These are phyloP conservation scores for Crotalaria pallida DNA, from an alignment of 306 rosid species.

Conservation along the genomic window DNA sequence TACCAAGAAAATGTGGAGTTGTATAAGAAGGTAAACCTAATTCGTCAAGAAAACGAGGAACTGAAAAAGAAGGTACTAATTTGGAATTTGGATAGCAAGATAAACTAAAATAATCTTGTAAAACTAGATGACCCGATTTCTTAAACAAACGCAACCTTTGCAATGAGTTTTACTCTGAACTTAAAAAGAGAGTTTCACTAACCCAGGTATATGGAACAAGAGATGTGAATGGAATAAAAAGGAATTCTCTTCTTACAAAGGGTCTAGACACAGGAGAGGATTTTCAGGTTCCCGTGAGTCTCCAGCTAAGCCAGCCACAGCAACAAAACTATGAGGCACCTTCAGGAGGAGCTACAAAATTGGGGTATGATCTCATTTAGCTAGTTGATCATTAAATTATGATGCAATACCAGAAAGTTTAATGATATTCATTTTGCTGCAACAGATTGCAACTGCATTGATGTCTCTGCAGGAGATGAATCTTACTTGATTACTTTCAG, in stretches of 20 bases:
- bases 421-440: slow-evolving; percentile 28
- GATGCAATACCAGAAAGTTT: slow-evolving; percentile 16
- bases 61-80: slow-evolving; percentile 48
- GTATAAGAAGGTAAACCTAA: slow-evolving; percentile 66
- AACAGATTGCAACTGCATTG: slow-evolving; percentile 66
- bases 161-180: slow-evolving; percentile 28
- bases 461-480: slow-evolving; percentile 25
- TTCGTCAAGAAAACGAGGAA: slow-evolving; percentile 61
- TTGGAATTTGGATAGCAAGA: slow-evolving; percentile 19
- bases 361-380: slow-evolving; percentile 55
- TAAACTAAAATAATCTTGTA: slow-evolving; percentile 16
- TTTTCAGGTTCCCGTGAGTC: slow-evolving; percentile 56
- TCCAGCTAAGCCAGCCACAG: slow-evolving; percentile 90
- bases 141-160: slow-evolving; percentile 1
- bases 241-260: slow-evolving; percentile 36
- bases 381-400: slow-evolving; percentile 13
- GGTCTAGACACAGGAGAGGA: slow-evolving; percentile 52
- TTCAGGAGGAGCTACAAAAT: slow-evolving; percentile 43
- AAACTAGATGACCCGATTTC: slow-evolving; percentile 3
- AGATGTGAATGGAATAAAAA: slow-evolving; percentile 37
- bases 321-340: slow-evolving; percentile 41
- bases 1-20: slow-evolving; percentile 77
- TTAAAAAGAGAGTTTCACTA: slow-evolving; percentile 32
- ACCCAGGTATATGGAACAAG: slow-evolving; percentile 78
- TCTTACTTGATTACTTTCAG: slow-evolving; percentile 33